phyloP scores from a whole-genome alignment of 345 rosid species.

The sweet orange (Citrus sinensis) region DVS_A1.0 CM039162.1:23899001-23899500 shows the following conservation, averaged over 20 bases:
- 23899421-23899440: not conserved
- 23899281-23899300: not conserved
- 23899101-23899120: not conserved
- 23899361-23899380: not conserved
- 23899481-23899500: not conserved
- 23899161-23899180: not conserved
- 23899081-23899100: not conserved
- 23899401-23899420: not conserved
- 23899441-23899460: not conserved
- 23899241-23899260: not conserved
- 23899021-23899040: not conserved
- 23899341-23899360: not conserved
- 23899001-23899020: not conserved
- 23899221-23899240: not conserved
- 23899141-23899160: not conserved
- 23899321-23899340: not conserved
- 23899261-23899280: not conserved
- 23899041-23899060: not conserved
- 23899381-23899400: not conserved
- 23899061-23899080: not conserved
- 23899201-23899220: not conserved
- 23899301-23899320: not conserved
- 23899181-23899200: not conserved
- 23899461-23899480: not conserved
- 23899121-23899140: not conserved